Conservation (phyloP, 768 basidiomycete genomes). For the Porpolomopsis calyptriformis region DNA sequence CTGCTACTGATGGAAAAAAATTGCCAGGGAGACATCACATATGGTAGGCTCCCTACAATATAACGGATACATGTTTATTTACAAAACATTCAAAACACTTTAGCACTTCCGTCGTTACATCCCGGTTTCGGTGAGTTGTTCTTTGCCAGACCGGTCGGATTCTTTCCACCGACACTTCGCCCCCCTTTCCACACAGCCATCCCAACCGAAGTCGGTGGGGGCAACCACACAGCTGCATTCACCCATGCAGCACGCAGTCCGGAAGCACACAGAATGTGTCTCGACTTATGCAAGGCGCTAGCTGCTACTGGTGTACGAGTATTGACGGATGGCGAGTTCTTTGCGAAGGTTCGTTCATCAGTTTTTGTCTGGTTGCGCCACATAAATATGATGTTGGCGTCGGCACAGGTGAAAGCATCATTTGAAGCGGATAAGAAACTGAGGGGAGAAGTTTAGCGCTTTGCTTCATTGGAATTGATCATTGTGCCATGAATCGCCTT, state of each 20-base stretch:
- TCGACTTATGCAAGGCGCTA: constrained; percentile 60
- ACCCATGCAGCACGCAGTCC: constrained; percentile 48
- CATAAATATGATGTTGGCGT: too few species aligned
- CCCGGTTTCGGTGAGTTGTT: constrained; percentile 52
- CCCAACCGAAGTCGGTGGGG: constrained; percentile 59
- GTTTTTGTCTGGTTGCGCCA: too few species aligned
- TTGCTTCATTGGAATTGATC: too few species aligned
- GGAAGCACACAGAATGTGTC: constrained; percentile 53
- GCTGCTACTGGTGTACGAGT: constrained; percentile 61
- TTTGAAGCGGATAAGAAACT: too few species aligned
- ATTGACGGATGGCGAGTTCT: constrained; percentile 58
- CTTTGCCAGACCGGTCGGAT: too few species aligned
- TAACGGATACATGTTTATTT: not conserved
- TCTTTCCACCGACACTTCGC: too few species aligned
- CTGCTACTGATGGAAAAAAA: too few species aligned
- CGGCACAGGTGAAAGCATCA: too few species aligned
- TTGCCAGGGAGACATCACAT: constrained; percentile 63
- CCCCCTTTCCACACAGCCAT: constrained; percentile 48
- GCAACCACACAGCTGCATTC: constrained; percentile 70
- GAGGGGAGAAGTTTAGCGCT: too few species aligned
- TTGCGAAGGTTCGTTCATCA: constrained; percentile 38
- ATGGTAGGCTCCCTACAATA: constrained; percentile 40
- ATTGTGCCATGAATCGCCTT: too few species aligned
- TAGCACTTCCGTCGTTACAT: constrained; percentile 58
- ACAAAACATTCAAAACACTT: too few species aligned